phyloP scores from a whole-genome alignment of 768 basidiomycete species.

The Trametes sanguinea region DNA sequence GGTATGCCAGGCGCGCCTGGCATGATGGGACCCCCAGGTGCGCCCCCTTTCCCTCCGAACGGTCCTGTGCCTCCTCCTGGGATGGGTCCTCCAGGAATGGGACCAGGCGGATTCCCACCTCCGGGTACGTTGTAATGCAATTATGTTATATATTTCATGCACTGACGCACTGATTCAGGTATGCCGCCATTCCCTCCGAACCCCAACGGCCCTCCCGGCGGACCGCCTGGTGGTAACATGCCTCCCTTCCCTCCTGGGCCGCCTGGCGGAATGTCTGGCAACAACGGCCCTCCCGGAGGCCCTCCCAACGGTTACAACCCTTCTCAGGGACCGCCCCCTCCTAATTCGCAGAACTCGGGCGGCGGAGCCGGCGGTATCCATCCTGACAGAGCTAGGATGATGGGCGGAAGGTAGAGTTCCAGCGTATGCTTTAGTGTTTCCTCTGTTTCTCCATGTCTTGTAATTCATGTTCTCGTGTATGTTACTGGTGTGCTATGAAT shows the following conservation, averaged over 20 bases:
- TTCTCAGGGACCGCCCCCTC: constrained; percentile 34
- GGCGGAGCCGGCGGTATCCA: constrained; percentile 72
- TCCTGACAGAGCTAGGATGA: constrained; percentile 82
- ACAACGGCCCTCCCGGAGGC: constrained; percentile 17
- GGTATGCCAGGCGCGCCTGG: constrained; percentile 50
- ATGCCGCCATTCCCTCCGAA: constrained; percentile 47
- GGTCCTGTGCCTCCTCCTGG: constrained; percentile 49
- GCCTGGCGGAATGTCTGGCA: constrained; percentile 21
- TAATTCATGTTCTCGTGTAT: constrained; percentile 1
- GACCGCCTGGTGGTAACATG: constrained; percentile 24
- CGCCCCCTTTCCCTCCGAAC: constrained; percentile 73
- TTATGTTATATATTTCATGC: neutral
- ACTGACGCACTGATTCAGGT: constrained; percentile 20
- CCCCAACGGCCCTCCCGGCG: constrained; percentile 21
- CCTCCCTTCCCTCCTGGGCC: constrained; percentile 38
- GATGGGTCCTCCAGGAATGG: constrained; percentile 35
- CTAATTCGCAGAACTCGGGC: constrained; percentile 36
- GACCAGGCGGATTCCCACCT: constrained; percentile 34
- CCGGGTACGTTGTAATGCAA: constrained; percentile 12
- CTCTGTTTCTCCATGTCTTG: neutral
- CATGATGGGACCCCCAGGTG: constrained; percentile 57
- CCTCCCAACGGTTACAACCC: constrained; percentile 23
- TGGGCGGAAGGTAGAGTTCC: constrained; percentile 43
- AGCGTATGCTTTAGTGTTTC: neutral
- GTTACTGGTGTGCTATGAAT: constrained; percentile 1